These are phyloP conservation scores for Fusarium hostae DNA, from an alignment of 2,329 filamentous ascomycete genomes.

Conservation along the genomic window DNA sequence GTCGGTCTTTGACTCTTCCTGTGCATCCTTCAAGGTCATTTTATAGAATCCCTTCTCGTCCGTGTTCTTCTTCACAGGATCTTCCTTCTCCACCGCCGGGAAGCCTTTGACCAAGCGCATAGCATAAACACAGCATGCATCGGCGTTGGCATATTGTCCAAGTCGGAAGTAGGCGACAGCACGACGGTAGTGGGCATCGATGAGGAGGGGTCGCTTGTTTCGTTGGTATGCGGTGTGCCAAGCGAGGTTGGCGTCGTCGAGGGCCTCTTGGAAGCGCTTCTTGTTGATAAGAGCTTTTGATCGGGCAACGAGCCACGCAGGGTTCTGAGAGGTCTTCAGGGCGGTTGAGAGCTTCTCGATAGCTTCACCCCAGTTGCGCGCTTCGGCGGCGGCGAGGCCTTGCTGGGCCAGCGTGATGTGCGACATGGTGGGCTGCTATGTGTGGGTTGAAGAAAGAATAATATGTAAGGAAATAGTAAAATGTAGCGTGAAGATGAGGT, in stretches of 20 bases:
- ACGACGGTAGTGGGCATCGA: slow-evolving; percentile 83
- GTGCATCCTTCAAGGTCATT: slow-evolving; percentile 49
- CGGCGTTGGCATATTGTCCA: slow-evolving; percentile 78
- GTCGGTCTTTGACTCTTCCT: slow-evolving; percentile 47
- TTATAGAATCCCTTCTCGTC: slow-evolving; percentile 62
- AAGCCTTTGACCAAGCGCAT: slow-evolving; percentile 53
- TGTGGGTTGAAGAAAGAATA: neutral
- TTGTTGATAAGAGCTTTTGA: slow-evolving; percentile 80
- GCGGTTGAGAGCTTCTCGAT: slow-evolving; percentile 76
- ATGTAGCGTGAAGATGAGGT: neutral
- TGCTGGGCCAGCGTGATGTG: slow-evolving; percentile 61
- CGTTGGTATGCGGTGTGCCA: slow-evolving; percentile 72
- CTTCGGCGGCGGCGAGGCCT: slow-evolving; percentile 74
- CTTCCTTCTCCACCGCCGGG: slow-evolving; percentile 47
- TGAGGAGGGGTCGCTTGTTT: slow-evolving; percentile 78
- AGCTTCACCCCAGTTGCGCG: slow-evolving; percentile 73
- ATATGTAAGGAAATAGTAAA: neutral
- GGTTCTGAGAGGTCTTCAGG: slow-evolving; percentile 72
- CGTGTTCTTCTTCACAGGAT: slow-evolving; percentile 47
- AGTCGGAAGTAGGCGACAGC: slow-evolving; percentile 78
- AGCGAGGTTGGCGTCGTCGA: slow-evolving; percentile 76
- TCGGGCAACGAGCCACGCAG: slow-evolving; percentile 83
- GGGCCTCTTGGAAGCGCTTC: slow-evolving; percentile 69
- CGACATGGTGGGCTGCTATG: slow-evolving; percentile 57
- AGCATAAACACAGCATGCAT: slow-evolving; percentile 73